Base-by-base conservation (phyloP, 2,329 filamentous ascomycete genomes). In the Metarhizium humberi region DNA sequence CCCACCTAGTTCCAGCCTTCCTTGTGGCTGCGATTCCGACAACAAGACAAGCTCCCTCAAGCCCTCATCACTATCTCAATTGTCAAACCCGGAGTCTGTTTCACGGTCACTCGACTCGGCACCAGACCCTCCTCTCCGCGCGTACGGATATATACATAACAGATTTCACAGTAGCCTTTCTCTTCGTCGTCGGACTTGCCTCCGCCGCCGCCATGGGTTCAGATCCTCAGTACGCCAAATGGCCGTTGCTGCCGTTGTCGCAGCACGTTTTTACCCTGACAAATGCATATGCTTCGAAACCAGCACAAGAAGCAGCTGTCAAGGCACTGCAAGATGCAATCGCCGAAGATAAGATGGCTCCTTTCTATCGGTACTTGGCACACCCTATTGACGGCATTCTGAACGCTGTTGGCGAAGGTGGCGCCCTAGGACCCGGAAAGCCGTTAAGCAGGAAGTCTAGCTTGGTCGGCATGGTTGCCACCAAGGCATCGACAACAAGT, bases 211-310 rank as follows among this genome's bases (percentile, higher is more conserved):
- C 75, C 77, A 91, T 87, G 84, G 84, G 84, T 66, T 81, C 88
- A 68, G 89, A 94, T 74, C 87, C 88, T 63, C 89, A 91, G 73
- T 92, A 92, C 75, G 86, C 87, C 66, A 89, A 90, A 74, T 92
- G 87, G 77, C 89, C 90, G 59, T 78, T 90, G 72, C 83, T 94
- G 69, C 82, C 88, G 63, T 81, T 95, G 66, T 82, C 88, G 59
- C 89, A 94, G 77, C 85, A 91, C 70, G 88, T 94, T 73, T 94
- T 94, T 77, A 86, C 86, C 68, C 81, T 94, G 75, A 90, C 88
- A 69, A 92, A 92, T 72, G 83, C 87, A 63, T 86, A 88, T 63
- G 83, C 88, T 63, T 74, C 84, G 57, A 79, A 80, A 68, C 62
- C 75, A 56, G 73, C 79, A 57, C 89, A 92, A 73, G 84, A 92